Evolutionary conservation across 495 filamentous ascomycete species (phyloP), one percentile per base, ranked within the genome.

Genomic region (Hypomontagnella monticulosa): DNA sequence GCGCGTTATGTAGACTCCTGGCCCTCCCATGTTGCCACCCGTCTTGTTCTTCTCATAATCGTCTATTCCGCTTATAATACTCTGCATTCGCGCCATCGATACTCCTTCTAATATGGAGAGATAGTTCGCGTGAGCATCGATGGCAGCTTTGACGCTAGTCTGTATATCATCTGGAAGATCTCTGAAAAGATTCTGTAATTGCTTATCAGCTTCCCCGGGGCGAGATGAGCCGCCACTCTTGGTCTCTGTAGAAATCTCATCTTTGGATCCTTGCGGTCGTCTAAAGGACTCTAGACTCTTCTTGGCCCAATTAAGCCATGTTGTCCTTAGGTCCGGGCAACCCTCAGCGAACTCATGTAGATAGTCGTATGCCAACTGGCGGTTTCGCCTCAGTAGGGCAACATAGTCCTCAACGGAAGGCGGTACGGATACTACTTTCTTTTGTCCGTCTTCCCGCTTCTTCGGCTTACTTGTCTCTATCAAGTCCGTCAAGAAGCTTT

Each of bases 371-470:
- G 79, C 71, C 6, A 83, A 73, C 2, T 77, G 74, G 4, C 80
- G 74, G 61, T 89, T 85, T 37, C 82, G 81, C 33, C 79, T 72
- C 4, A 91, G 58, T 4, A 91, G 72, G 9, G 70, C 50, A 19
- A 88, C 80, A 53, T 84, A 91, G 58, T 91, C 87, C 59, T 88
- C 83, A 3, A 89, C 85, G 0, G 83, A 80, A 0, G 86, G 84
- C 9, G 79, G 52, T 7, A 57, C 14, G 18, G 32, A 42, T 0
- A 9, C n/a, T 38, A n/a, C 32, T 16, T 37, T 23, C 10, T 4
- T 14, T 34, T 65, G 41, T 12, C 57, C 44, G 18, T 10, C 40
- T 6, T 68, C 42, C 33, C 34, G 48, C 32, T 69, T 70, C 44
- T 75, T 78, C 0, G 69, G 69, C 55, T 77, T 80, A 53, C 70